A percentile compares a stretch with the other conserved stretches of the same genome.
Evolutionary conservation across 768 basidiomycete genomes (phyloP).

Genomic region (Kondoa malvinella): DNA sequence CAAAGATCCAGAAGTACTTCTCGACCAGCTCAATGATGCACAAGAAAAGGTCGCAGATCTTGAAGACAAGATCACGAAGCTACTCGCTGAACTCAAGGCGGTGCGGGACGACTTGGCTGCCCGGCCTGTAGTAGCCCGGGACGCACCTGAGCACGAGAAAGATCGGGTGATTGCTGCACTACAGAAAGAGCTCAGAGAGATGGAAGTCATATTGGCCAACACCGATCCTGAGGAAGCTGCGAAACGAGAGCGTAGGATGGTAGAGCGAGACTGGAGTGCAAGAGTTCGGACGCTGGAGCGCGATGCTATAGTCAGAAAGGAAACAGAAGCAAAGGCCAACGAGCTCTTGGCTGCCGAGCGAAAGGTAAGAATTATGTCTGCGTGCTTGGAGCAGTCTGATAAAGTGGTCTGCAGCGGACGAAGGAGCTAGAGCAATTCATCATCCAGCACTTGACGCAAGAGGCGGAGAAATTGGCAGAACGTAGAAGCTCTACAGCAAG

Average conservation of each 20-base stretch:
- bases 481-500: background rate
- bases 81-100: conserved; percentile 56
- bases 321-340: conserved; percentile 14
- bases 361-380: conserved; percentile 2
- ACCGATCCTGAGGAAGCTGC: conserved; percentile 19
- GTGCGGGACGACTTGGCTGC: conserved; percentile 56
- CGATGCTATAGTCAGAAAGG: conserved; percentile 12
- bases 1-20: conserved; percentile 2
- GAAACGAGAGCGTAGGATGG: conserved; percentile 15
- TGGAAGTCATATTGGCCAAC: conserved; percentile 21
- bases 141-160: conserved; percentile 7
- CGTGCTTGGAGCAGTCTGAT: background rate
- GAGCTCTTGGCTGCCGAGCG: conserved; percentile 19
- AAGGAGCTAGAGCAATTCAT: conserved; percentile 24
- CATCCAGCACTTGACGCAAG: conserved; percentile 18
- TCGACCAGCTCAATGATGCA: conserved; percentile 21
- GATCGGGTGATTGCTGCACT: conserved; percentile 11
- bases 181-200: conserved; percentile 15
- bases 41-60: conserved; percentile 19
- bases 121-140: conserved; percentile 37
- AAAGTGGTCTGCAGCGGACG: conserved; percentile 12
- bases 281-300: conserved; percentile 16
- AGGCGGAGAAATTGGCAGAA: background rate
- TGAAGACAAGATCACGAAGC: conserved; percentile 11
- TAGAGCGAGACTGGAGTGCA: conserved; percentile 15